Evolutionary conservation across 805 yeast genomes (phyloP).

Genomic region (Cyberlindnera maritima): DNA sequence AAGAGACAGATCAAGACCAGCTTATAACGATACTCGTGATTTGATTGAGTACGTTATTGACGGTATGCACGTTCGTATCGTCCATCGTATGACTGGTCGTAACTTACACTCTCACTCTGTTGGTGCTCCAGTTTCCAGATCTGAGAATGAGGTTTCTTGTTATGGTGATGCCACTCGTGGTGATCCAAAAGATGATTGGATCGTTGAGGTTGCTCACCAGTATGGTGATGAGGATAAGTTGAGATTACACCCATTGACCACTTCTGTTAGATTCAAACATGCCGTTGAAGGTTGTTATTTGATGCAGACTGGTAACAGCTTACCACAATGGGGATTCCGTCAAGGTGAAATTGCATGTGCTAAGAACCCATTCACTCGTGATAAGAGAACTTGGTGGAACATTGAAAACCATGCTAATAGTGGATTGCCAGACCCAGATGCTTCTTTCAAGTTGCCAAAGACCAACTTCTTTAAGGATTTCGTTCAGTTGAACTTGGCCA

Average conservation of each 20-base stretch:
- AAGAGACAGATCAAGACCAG: slow-evolving; percentile 49
- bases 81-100: slow-evolving; percentile 59
- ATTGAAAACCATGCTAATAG: slow-evolving; percentile 67
- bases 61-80: slow-evolving; percentile 59
- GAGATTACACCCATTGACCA: slow-evolving; percentile 73
- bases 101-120: slow-evolving; percentile 73
- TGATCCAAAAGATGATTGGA: slow-evolving; percentile 76
- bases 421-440: slow-evolving; percentile 56
- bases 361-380: slow-evolving; percentile 63
- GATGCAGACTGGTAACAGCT: slow-evolving; percentile 73
- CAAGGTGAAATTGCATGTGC: slow-evolving; percentile 94
- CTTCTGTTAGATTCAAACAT: slow-evolving; percentile 76
- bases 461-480: slow-evolving; percentile 78
- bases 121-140: slow-evolving; percentile 59
- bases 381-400: slow-evolving; percentile 89
- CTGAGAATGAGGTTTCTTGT: slow-evolving; percentile 77
- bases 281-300: slow-evolving; percentile 74
- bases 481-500: slow-evolving; percentile 70
- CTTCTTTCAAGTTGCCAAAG: slow-evolving; percentile 63
- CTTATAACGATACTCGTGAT: slow-evolving; percentile 27
- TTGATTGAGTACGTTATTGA: slow-evolving; percentile 38
- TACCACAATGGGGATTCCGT: slow-evolving; percentile 97
- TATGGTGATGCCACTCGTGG: slow-evolving; percentile 67
- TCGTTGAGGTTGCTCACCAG: slow-evolving; percentile 65
- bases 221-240: slow-evolving; percentile 48